Conservation (phyloP, 148 eudicot species). For the Camellia lanceoleosa region DNA sequence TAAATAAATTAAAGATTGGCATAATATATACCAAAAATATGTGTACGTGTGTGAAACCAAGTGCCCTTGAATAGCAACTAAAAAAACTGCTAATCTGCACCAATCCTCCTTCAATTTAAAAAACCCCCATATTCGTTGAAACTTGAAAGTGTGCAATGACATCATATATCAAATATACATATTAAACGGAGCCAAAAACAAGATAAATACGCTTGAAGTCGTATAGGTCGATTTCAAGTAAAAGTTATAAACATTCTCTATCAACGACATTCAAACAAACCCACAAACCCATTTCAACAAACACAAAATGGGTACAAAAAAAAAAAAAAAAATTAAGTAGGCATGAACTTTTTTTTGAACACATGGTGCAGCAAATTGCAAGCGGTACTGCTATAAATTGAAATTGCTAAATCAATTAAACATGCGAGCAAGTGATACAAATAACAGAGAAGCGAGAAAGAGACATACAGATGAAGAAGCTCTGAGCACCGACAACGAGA, state of each 20-base stretch:
- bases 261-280: not conserved
- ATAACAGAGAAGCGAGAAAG: not conserved
- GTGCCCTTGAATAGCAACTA: not conserved
- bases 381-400: not conserved
- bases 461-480: not conserved
- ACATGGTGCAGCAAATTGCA: not conserved
- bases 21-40: not conserved
- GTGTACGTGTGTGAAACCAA: not conserved
- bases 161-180: not conserved
- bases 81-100: not conserved
- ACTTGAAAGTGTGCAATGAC: not conserved
- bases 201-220: not conserved
- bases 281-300: not conserved
- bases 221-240: not conserved
- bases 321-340: not conserved
- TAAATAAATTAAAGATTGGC: not conserved
- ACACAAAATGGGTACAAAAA: not conserved
- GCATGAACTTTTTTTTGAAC: not conserved
- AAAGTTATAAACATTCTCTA: not conserved
- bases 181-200: not conserved
- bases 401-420: not conserved
- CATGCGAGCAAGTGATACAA: not conserved
- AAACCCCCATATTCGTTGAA: not conserved
- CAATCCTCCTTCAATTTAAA: not conserved
- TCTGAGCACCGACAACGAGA: not conserved